A percentile compares a stretch with the other conserved stretches of the same genome.
These are phyloP conservation scores for Diplodia mutila DNA, from an alignment of 2,329 filamentous ascomycete genomes.

Conservation along the genomic window DNA sequence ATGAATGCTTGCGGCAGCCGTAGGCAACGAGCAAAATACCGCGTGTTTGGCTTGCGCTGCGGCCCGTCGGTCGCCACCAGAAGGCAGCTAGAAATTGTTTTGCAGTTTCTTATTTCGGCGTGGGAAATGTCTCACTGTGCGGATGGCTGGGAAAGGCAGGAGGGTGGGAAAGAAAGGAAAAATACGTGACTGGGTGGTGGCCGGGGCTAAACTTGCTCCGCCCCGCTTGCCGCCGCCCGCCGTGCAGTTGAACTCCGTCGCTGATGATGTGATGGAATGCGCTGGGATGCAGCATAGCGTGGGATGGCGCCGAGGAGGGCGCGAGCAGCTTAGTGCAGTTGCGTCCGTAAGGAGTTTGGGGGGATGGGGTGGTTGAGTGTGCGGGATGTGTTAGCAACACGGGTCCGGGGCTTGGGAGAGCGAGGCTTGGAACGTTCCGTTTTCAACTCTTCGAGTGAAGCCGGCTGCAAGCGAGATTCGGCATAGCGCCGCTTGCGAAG, in stretches of 20 bases:
- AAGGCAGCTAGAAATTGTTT: constrained; percentile 9
- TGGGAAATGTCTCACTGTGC: constrained; percentile 8
- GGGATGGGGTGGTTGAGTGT: background rate
- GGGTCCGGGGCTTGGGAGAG: background rate
- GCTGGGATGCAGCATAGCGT: background rate
- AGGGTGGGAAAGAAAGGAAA: too few relatives aligned
- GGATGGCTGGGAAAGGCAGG: background rate
- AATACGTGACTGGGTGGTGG: background rate
- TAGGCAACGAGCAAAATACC: background rate
- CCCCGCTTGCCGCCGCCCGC: background rate
- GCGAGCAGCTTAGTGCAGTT: background rate
- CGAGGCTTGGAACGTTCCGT: background rate
- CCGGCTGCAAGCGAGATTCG: constrained; percentile 5
- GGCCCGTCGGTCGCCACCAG: constrained; percentile 5
- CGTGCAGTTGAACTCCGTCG: too few relatives aligned
- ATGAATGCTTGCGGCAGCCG: background rate
- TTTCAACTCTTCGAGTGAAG: background rate
- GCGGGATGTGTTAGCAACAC: constrained; percentile 23
- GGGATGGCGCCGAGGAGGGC: too few relatives aligned
- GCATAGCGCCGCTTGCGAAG: background rate
- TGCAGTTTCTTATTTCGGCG: background rate
- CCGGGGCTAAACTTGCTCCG: too few relatives aligned
- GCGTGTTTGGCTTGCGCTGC: background rate
- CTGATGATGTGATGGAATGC: background rate
- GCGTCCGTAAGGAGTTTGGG: background rate